Base-by-base conservation (phyloP, 257 asterid genomes). In the Solanum piurae region DNA sequence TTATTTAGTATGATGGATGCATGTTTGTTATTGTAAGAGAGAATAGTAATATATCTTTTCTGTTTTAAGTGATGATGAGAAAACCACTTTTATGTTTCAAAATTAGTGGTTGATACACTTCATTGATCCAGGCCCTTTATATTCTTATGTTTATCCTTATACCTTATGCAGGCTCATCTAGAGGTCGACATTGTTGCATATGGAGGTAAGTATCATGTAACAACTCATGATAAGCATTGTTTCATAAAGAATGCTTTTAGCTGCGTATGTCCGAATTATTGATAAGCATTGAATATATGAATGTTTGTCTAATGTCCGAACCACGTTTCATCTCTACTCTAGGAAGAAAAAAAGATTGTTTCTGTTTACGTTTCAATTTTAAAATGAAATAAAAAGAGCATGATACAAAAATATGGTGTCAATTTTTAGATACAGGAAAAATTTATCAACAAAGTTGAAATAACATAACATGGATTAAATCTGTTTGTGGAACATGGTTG, bases 121-220 rank as follows among this genome's bases (percentile, higher is more conserved):
- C n/a, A 42, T 79, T 44, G 85, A 80, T 80, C 40, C 40, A 27
- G 42, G 27, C 40, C 36, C 23, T 75, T 74, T 86, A 23, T 23
- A 73, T 62, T 23, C 74, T 86, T 49, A 37, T 46, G 25, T 27
- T 89, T 55, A 34, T 23, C 27, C 42, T 86, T 83, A 83, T 87
- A 86, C 86, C 68, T 86, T 18, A 37, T 92, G 91, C 98, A 97
- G 99, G 98, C 96, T 60, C 89, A 86, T 84, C 90, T 95, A 46
- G 93, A 94, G 75, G 99, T 95, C 86, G 99, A 95, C 88, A 93
- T 97, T 91, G 96, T 97, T 64, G 98, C 98, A 42, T 95, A 97
- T 94, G 99, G 99, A 95, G 99, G 99, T 94, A 91, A 69, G 92
- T 34, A 40, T 86, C 37, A 90, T 46, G 88, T 44, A 29, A 69